These are phyloP conservation scores for Monosporozyma yasuniensis DNA, from an alignment of 805 yeast species.

Conservation along the genomic window DNA sequence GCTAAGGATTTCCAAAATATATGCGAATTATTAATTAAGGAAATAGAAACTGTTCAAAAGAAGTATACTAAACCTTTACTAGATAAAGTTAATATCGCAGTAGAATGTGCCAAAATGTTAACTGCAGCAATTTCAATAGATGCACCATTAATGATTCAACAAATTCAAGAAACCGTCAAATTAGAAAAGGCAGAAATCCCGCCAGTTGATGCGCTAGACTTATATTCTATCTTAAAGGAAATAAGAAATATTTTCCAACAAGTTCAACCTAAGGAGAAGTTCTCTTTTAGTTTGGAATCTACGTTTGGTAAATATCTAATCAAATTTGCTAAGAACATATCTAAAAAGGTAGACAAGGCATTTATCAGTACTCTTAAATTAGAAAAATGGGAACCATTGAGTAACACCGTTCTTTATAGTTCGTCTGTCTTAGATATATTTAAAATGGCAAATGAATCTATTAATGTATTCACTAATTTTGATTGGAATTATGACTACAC, in stretches of 20 bases:
- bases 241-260: conserved; percentile 45
- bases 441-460: conserved; percentile 48
- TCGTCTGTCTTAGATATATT: conserved; percentile 62
- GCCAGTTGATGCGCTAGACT: conserved; percentile 48
- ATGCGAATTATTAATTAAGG: conserved; percentile 43
- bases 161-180: conserved; percentile 36
- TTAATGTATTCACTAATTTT: conserved; percentile 48
- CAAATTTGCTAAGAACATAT: conserved; percentile 36
- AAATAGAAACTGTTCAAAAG: conserved; percentile 46
- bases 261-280: conserved; percentile 35
- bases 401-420: conserved; percentile 39
- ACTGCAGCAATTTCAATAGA: conserved; percentile 48
- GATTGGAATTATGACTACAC: conserved; percentile 62
- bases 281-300: conserved; percentile 48
- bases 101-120: conserved; percentile 40
- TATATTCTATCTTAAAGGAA: conserved; percentile 45
- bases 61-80: conserved; percentile 53
- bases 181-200: conserved; percentile 28
- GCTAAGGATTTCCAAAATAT: conserved; percentile 48
- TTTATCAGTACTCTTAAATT: conserved; percentile 46
- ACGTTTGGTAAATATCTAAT: conserved; percentile 42
- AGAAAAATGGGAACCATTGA: conserved; percentile 51
- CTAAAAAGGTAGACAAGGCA: conserved; percentile 38
- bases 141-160: conserved; percentile 40
- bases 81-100: conserved; percentile 46